Conservation (phyloP, 1,284 basidiomycete genomes). For the Boletellus deceptivus region DNA sequence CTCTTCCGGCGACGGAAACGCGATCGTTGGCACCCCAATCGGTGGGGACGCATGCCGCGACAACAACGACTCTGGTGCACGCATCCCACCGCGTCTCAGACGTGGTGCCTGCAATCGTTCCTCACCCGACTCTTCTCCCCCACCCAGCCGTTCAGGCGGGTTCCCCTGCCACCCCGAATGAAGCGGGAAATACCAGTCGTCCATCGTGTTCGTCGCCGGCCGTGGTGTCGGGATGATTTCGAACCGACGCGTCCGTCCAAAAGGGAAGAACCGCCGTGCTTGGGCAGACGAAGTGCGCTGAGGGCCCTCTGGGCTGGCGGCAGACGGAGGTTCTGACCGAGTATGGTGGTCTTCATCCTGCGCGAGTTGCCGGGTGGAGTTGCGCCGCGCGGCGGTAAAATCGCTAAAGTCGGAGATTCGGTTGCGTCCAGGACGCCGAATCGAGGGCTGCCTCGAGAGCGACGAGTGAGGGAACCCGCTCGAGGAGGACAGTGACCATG, state of each 20-base stretch:
- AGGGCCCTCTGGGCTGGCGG: constrained; percentile 5
- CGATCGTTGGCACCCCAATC: constrained; percentile 22
- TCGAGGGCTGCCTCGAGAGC: constrained; percentile 38
- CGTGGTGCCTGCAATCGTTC: constrained; percentile 41
- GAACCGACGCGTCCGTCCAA: constrained; percentile 31
- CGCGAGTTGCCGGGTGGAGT: constrained; percentile 23
- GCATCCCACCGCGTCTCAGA: constrained; percentile 57
- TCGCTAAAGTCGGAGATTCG: constrained; percentile 65
- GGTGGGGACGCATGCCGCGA: constrained; percentile 44
- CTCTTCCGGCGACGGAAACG: constrained; percentile 23
- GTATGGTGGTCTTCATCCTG: constrained; percentile 23
- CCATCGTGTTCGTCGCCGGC: constrained; percentile 25
- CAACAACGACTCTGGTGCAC: constrained; percentile 56
- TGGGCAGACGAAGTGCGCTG: constrained; percentile 22
- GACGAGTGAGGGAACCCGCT: constrained; percentile 29
- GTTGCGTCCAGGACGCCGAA: constrained; percentile 50
- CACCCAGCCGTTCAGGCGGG: constrained; percentile 19
- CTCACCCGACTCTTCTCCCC: constrained; percentile 22
- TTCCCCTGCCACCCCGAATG: constrained; percentile 23
- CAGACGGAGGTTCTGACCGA: constrained; percentile 11
- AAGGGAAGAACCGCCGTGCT: constrained; percentile 32
- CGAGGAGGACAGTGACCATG: constrained; percentile 28
- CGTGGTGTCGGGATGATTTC: constrained; percentile 32
- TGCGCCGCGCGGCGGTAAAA: constrained; percentile 60
- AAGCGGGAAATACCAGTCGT: constrained; percentile 34